Conservation (phyloP, 1,139 yeast species). For the Entelexis paramagnoliae region DNA sequence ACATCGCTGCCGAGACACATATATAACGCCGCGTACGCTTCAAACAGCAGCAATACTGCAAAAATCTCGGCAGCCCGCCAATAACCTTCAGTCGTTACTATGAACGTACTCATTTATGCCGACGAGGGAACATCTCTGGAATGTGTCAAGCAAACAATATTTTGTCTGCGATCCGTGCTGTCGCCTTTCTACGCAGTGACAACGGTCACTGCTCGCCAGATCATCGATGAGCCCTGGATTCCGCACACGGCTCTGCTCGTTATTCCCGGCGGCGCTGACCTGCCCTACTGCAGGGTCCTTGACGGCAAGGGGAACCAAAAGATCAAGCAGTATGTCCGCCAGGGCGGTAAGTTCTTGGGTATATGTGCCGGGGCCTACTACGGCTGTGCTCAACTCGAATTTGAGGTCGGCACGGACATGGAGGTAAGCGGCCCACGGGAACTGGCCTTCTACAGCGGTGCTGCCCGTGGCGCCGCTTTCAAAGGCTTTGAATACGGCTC, state of each 20-base stretch:
- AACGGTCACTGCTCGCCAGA: constrained; percentile 51
- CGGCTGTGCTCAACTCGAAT: constrained; percentile 66
- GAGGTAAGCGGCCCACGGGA: constrained; percentile 86
- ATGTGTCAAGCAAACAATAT: constrained; percentile 73
- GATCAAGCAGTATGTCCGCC: constrained; percentile 54
- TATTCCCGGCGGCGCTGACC: constrained; percentile 94
- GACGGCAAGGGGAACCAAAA: constrained; percentile 57
- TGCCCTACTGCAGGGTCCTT: constrained; percentile 64
- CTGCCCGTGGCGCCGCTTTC: constrained; percentile 68
- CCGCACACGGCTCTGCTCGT: constrained; percentile 68
- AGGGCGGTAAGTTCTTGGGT: constrained; percentile 77
- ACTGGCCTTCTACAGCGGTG: constrained; percentile 69
- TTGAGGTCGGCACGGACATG: constrained; percentile 64
- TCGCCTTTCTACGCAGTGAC: constrained; percentile 85
- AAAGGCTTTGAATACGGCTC: constrained; percentile 70
- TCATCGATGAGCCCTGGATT: constrained; percentile 81
- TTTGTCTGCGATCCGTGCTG: constrained; percentile 59
- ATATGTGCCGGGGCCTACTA: constrained; percentile 97
- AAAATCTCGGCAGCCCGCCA: too few species aligned
- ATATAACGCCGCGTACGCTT: too few species aligned
- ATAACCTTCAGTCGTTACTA: constrained; percentile 25
- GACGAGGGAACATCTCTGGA: constrained; percentile 83
- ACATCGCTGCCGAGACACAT: neutral
- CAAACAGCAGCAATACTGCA: too few species aligned
- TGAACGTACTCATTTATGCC: constrained; percentile 75